Evolutionary conservation across 2,329 filamentous ascomycete species (phyloP).

Genomic region (Diaporthe sp.): DNA sequence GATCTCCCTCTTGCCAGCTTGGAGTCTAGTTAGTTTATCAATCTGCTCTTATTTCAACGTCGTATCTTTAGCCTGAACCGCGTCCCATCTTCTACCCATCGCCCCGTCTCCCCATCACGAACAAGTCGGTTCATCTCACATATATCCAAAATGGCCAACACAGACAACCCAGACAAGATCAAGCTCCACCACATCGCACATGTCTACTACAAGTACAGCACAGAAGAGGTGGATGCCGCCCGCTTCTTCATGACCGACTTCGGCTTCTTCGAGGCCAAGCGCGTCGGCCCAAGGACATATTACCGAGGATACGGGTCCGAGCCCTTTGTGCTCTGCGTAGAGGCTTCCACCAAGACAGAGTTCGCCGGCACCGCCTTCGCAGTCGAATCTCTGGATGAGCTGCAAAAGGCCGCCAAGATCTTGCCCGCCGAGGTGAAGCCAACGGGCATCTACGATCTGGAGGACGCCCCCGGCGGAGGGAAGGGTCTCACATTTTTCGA

Average conservation of each 20-base stretch:
- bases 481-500: constrained; percentile 64
- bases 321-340: constrained; percentile 71
- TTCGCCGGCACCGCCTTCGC: constrained; percentile 72
- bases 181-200: constrained; percentile 58
- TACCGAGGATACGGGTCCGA: constrained; percentile 74
- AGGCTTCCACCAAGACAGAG: constrained; percentile 59
- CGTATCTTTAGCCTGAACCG: background rate
- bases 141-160: constrained; percentile 43
- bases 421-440: constrained; percentile 64
- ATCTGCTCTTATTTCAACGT: background rate
- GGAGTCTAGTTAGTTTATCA: background rate
- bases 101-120: background rate
- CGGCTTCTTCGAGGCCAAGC: constrained; percentile 58
- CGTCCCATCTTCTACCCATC: no score
- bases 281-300: constrained; percentile 63
- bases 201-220: constrained; percentile 65
- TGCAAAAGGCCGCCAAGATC: constrained; percentile 62
- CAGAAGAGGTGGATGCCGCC: constrained; percentile 58
- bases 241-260: constrained; percentile 63
- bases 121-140: background rate
- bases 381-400: constrained; percentile 69
- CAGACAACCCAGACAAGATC: constrained; percentile 50
- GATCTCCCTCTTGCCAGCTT: background rate
- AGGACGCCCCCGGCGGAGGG: constrained; percentile 67
- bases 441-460: constrained; percentile 62